Conservation (phyloP, 257 asterid genomes). For the Nemophila menziesii region DNA sequence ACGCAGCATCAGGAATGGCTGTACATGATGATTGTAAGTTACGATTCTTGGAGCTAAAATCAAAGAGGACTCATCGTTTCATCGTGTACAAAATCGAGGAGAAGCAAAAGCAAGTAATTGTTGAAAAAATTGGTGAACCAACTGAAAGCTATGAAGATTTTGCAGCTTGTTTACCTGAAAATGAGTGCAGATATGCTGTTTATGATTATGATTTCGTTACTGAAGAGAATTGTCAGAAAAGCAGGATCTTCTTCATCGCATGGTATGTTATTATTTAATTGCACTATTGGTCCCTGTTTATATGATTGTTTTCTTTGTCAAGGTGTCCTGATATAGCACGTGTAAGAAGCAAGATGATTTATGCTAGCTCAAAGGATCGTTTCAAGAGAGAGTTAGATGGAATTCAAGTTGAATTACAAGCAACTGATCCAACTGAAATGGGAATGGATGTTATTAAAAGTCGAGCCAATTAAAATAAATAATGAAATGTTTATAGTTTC, state of each 20-base stretch:
- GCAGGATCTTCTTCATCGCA: slow-evolving; percentile 59
- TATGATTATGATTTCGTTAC: slow-evolving; percentile 56
- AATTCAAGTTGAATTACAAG: slow-evolving; percentile 51
- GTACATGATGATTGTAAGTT: slow-evolving; percentile 55
- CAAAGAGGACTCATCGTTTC: slow-evolving; percentile 41
- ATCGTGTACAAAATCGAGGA: slow-evolving; percentile 52
- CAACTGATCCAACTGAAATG: slow-evolving; percentile 71
- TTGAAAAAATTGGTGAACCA: slow-evolving; percentile 48
- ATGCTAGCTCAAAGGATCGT: slow-evolving; percentile 47
- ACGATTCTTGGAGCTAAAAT: slow-evolving; percentile 48
- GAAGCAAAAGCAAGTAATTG: slow-evolving; percentile 45
- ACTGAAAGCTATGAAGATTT: slow-evolving; percentile 40
- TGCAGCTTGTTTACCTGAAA: slow-evolving; percentile 39
- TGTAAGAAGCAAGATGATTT: slow-evolving; percentile 59
- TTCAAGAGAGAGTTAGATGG: slow-evolving; percentile 50
- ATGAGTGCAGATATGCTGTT: slow-evolving; percentile 50
- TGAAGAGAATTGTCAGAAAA: slow-evolving; percentile 46
- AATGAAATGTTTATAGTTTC: slow-evolving; percentile 20
- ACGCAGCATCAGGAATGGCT: slow-evolving; percentile 54
- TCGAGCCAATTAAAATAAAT: slow-evolving; percentile 31
- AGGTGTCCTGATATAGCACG: slow-evolving; percentile 57
- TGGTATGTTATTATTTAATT: slow-evolving; percentile 21
- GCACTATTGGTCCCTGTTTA: not conserved
- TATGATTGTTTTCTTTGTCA: not conserved
- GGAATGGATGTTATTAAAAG: slow-evolving; percentile 53